A percentile compares a stretch with the other conserved stretches of the same genome.
These are phyloP conservation scores for Fonsecaea pedrosoi DNA, from an alignment of 2,329 filamentous ascomycete genomes.

Conservation along the genomic window DNA sequence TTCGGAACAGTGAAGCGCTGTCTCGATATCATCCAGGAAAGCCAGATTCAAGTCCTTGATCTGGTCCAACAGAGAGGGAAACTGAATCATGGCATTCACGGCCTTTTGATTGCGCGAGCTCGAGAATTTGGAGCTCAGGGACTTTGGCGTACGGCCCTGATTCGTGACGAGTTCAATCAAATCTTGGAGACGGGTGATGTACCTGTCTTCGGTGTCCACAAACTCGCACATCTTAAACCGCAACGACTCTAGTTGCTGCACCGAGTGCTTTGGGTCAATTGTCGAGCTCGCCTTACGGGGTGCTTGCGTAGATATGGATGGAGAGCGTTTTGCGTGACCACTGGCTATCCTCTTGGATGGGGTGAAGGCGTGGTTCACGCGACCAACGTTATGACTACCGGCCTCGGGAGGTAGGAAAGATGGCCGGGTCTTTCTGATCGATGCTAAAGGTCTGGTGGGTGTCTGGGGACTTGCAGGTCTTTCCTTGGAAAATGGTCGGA, in stretches of 20 bases:
- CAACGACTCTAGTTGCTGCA: conserved; percentile 83
- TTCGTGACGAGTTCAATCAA: conserved; percentile 80
- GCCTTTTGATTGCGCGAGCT: conserved; percentile 38
- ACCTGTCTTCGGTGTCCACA: conserved; percentile 91
- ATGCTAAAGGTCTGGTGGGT: conserved; percentile 34
- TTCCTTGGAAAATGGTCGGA: conserved; percentile 54
- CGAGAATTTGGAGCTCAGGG: conserved; percentile 70
- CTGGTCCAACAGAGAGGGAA: conserved; percentile 78
- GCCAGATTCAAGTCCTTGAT: conserved; percentile 82
- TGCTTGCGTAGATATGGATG: conserved; percentile 34
- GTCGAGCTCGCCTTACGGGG: conserved; percentile 75
- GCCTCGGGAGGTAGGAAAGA: conserved; percentile 37
- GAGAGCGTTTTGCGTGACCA: conserved; percentile 30
- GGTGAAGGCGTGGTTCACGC: conserved; percentile 28
- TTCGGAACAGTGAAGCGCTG: conserved; percentile 81
- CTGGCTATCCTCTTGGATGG: conserved; percentile 37
- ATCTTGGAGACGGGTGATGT: conserved; percentile 85
- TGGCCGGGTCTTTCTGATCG: conserved; percentile 39
- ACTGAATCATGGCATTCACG: conserved; percentile 51
- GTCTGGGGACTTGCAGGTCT: conserved; percentile 34
- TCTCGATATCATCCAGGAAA: conserved; percentile 78
- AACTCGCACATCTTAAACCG: conserved; percentile 89
- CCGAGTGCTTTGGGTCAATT: conserved; percentile 83
- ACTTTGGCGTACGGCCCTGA: conserved; percentile 73
- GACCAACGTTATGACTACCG: conserved; percentile 10